These are phyloP conservation scores for Tuber aestivum DNA, from an alignment of 495 filamentous ascomycete genomes.

Conservation along the genomic window DNA sequence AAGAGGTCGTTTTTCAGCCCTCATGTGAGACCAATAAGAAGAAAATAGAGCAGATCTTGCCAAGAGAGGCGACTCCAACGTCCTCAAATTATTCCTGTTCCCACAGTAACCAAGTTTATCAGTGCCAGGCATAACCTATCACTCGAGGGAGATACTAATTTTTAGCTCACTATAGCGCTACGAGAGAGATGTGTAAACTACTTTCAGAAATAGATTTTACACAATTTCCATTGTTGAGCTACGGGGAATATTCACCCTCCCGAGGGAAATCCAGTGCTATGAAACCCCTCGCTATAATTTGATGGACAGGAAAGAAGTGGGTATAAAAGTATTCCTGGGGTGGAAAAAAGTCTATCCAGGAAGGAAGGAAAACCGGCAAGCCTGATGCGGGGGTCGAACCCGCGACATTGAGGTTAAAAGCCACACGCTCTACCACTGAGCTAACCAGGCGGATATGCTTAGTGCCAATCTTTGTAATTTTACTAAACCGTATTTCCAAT, in stretches of 20 bases:
- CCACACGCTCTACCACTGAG: slow-evolving; percentile 20
- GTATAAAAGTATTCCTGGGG: not conserved
- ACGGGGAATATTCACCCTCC: not conserved
- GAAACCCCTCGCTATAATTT: not conserved
- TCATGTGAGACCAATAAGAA: no score
- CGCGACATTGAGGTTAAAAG: slow-evolving; percentile 21
- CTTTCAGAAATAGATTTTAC: not conserved
- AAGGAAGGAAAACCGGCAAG: not conserved
- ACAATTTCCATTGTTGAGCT: not conserved
- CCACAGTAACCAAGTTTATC: not conserved
- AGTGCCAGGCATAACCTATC: not conserved
- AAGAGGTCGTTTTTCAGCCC: no score
- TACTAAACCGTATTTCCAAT: not conserved
- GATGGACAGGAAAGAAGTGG: not conserved
- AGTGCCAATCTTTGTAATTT: not conserved
- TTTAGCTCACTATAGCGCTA: not conserved
- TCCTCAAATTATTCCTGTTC: no score
- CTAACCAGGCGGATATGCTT: slow-evolving; percentile 9
- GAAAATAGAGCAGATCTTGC: no score
- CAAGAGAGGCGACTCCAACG: no score
- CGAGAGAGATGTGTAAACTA: not conserved
- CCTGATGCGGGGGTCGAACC: slow-evolving; percentile 9
- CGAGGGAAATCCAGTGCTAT: not conserved
- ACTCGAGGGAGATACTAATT: not conserved
- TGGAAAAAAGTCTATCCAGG: not conserved